These are phyloP conservation scores for Arthrobotrys entomopaga DNA, from an alignment of 2,329 filamentous ascomycete species.

Conservation along the genomic window DNA sequence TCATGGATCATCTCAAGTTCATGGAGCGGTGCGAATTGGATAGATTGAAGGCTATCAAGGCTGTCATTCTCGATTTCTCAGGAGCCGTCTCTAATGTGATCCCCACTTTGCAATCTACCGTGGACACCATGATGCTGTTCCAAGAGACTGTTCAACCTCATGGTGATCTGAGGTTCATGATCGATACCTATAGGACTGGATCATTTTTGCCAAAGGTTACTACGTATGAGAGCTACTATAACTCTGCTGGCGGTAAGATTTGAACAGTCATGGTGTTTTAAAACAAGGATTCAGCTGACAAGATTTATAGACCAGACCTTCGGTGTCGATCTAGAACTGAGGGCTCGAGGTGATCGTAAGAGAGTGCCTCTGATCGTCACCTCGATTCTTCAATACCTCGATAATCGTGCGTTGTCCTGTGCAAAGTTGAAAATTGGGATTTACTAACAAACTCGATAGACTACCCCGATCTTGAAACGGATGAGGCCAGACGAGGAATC, in stretches of 20 bases:
- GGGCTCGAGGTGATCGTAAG: constrained; percentile 92
- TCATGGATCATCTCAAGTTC: constrained; percentile 90
- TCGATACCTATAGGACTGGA: constrained; percentile 97
- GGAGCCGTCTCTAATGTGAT: constrained; percentile 98
- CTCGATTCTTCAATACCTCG: constrained; percentile 90
- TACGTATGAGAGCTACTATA: constrained; percentile 99
- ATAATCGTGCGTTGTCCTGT: constrained; percentile 71
- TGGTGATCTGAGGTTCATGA: constrained; percentile 87
- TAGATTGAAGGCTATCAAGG: constrained; percentile 96
- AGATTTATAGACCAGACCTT: constrained; percentile 81
- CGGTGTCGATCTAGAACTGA: constrained; percentile 94
- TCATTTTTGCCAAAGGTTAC: constrained; percentile 89
- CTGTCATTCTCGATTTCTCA: constrained; percentile 95
- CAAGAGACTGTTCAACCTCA: constrained; percentile 97
- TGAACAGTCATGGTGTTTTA: no score
- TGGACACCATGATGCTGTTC: constrained; percentile 99
- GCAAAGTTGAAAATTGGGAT: background rate
- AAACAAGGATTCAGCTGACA: no score
- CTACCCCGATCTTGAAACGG: constrained; percentile 96
- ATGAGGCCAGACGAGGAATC: constrained; percentile 88
- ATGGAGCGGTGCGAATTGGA: constrained; percentile 98
- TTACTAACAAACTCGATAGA: constrained; percentile 63
- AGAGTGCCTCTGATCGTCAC: constrained; percentile 92
- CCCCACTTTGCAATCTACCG: constrained; percentile 90
- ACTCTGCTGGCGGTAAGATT: constrained; percentile 79